Percentiles rank a stretch among this genome's conserved stretches.
These are phyloP conservation scores for Ogataea trehalophila DNA, from an alignment of 805 yeast genomes.

Conservation along the genomic window DNA sequence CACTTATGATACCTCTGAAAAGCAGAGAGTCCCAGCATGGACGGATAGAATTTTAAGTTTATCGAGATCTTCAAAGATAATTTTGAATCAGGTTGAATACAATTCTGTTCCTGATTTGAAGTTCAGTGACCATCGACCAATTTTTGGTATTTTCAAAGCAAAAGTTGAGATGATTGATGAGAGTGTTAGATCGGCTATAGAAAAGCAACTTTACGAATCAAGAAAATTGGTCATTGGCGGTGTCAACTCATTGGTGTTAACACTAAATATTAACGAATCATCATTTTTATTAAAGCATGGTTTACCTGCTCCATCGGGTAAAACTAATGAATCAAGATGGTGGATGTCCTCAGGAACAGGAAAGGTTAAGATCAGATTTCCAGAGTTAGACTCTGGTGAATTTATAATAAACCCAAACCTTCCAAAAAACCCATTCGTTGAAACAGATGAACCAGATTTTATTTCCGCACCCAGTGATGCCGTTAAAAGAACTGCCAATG, in stretches of 20 bases:
- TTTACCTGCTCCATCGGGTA: conserved; percentile 88
- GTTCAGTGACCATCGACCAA: conserved; percentile 91
- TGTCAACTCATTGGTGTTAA: conserved; percentile 28
- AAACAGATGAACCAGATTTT: conserved; percentile 49
- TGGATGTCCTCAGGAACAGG: conserved; percentile 60
- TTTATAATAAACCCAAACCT: conserved; percentile 61
- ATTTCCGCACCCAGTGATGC: conserved; percentile 20
- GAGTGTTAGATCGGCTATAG: conserved; percentile 40
- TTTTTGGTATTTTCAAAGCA: conserved; percentile 65
- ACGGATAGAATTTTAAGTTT: conserved; percentile 79
- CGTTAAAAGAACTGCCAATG: not conserved
- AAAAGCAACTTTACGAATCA: conserved; percentile 50
- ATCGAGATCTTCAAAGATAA: conserved; percentile 48
- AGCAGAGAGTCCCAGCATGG: conserved; percentile 95
- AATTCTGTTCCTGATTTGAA: conserved; percentile 49
- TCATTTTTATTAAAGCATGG: conserved; percentile 28
- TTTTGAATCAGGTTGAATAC: conserved; percentile 56
- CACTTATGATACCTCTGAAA: conserved; percentile 83
- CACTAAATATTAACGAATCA: conserved; percentile 13
- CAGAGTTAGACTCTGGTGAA: conserved; percentile 38
- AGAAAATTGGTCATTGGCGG: conserved; percentile 41
- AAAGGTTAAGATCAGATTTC: conserved; percentile 61
- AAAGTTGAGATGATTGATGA: conserved; percentile 64
- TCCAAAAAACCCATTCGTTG: conserved; percentile 69
- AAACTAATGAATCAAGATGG: conserved; percentile 62